Evolutionary conservation across 345 rosid genomes (phyloP).

Genomic region (Heritiera littoralis): DNA sequence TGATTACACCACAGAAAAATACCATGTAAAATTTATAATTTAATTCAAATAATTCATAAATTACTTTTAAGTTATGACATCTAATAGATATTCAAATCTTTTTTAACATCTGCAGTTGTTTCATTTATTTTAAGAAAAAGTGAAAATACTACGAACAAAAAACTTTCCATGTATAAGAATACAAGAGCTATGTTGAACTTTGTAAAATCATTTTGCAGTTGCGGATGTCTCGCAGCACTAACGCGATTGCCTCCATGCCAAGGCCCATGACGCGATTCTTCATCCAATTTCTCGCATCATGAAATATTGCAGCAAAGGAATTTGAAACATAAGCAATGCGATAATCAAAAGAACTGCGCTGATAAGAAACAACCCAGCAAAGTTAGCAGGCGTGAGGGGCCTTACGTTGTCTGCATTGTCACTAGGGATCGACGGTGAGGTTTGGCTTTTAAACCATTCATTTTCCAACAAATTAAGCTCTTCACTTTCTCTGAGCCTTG

Average conservation of each 20-base stretch:
- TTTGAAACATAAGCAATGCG: background rate
- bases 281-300: background rate
- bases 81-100: no score
- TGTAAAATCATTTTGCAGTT: no score
- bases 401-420: background rate
- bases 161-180: no score
- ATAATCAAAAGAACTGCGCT: background rate
- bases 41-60: no score
- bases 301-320: background rate
- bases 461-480: background rate
- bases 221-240: no score
- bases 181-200: no score
- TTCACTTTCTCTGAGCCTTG: constrained; percentile 1
- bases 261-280: background rate
- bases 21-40: no score
- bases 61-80: no score
- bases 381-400: background rate
- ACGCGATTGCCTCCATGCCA: background rate
- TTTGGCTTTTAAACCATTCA: background rate
- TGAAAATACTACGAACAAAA: no score
- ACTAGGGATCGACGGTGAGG: background rate
- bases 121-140: no score
- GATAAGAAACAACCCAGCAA: constrained; percentile 3
- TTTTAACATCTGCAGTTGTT: no score
- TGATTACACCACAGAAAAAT: no score